A percentile compares a stretch with the other conserved stretches of the same genome.
phyloP scores from a whole-genome alignment of 2,329 filamentous ascomycete genomes.

The Coleophoma eucalyptorum region DNA sequence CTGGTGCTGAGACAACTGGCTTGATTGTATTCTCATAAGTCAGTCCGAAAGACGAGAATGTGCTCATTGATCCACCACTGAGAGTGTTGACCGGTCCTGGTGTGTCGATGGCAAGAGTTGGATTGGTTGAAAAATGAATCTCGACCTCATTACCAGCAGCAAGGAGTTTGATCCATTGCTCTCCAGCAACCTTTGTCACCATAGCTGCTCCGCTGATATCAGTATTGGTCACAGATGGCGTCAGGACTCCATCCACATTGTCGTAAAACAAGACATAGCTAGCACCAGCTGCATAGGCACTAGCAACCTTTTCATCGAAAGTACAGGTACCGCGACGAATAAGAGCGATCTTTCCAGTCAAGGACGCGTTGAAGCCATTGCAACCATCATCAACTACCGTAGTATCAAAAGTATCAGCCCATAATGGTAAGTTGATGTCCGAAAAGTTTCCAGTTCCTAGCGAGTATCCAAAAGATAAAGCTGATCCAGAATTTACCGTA shows the following conservation, averaged over 20 bases:
- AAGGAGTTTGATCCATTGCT: background rate
- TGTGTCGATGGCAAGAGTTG: background rate
- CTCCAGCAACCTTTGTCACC: conserved; percentile 1
- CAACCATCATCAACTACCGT: conserved; percentile 3
- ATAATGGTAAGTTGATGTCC: background rate
- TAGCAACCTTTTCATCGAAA: conserved; percentile 1
- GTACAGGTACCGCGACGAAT: conserved; percentile 6
- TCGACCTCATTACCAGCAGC: background rate
- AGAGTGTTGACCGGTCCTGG: conserved; percentile 7
- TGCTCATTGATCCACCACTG: conserved; percentile 3
- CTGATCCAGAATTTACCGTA: background rate
- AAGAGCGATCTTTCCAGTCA: conserved; percentile 5
- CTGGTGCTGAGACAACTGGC: conserved; percentile 21
- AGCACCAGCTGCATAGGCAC: background rate
- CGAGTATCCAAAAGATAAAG: background rate
- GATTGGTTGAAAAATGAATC: background rate
- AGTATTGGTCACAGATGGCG: background rate
- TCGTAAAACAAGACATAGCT: background rate
- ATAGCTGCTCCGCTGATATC: conserved; percentile 1
- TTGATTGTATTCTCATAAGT: conserved; percentile 5
- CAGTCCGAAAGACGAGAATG: conserved; percentile 1
- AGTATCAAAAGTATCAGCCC: background rate
- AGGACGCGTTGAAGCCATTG: background rate
- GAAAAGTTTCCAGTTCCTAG: background rate
- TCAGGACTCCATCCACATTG: background rate